Evolutionary conservation across 192 early-diverging fungal species (phyloP), one percentile per base, ranked within the genome.

Genomic region (Kickxella alabastrina): DNA sequence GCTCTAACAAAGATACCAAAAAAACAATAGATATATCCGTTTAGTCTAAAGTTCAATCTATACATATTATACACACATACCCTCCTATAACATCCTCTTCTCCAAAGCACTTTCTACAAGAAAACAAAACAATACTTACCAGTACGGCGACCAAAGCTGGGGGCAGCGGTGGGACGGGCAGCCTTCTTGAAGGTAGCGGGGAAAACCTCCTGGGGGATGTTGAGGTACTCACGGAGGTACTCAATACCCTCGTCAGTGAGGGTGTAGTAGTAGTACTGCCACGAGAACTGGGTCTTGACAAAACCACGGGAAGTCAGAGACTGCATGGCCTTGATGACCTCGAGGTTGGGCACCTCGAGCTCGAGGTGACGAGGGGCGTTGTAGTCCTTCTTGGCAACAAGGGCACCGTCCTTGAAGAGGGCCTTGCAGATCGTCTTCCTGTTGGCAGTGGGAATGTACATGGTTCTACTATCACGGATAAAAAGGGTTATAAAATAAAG

Each of bases 231-330:
- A 72, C 95, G 89, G 58, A 98, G 83, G 83, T 95, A 97, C 71
- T 89, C 91, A 57, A 97, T 94, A 77, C 96, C 96, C 80, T 91
- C 90, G 68, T 93, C 85, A 75, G 95, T 99, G 68, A 99, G 84
- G 79, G 86, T 92, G 81, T 99, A 99, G 91, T 99, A 99, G 86
- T 95, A 99, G 83, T 92, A 92, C 76, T 97, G 94, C 96, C 96
- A 99, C 75, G 93, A 96, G 89, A 99, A 99, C 68, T 88, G 88
- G 58, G 88, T 89, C 80, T 90, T 92, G 75, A 99, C 94, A 53
- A 73, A 90, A 59, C 90, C 92, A 68, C 85, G 86, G 49, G 96
- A 99, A 73, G 83, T 80, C 70, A 99, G 84, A 50, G 89, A 92
- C 85, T 99, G 93, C 62, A 96, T 87, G 55, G 93, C 89, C 88